A percentile compares a stretch with the other conserved stretches of the same genome.
Evolutionary conservation across 2,329 filamentous ascomycete species (phyloP).

Genomic region (Colletotrichum gloeosporioides): DNA sequence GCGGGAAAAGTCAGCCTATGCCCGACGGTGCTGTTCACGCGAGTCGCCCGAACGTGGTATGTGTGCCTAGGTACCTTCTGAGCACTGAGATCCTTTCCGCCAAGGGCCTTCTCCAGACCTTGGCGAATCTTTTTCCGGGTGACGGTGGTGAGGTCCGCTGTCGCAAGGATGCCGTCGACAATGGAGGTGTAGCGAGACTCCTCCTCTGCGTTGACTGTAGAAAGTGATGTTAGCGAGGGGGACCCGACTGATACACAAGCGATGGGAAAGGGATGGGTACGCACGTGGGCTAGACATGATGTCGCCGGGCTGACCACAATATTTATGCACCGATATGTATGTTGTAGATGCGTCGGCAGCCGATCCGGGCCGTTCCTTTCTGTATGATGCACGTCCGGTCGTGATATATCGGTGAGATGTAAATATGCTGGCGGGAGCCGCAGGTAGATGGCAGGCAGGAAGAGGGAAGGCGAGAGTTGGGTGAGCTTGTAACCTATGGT

Average conservation of each 20-base stretch:
- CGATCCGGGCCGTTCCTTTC: not conserved
- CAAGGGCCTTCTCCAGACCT: slow-evolving; percentile 58
- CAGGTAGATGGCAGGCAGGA: not conserved
- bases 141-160: slow-evolving; percentile 66
- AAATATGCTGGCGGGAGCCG: not conserved
- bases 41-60: not conserved
- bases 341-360: not conserved
- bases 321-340: not conserved
- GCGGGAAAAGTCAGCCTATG: not conserved
- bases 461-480: not conserved
- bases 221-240: not conserved
- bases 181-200: slow-evolving; percentile 58
- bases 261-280: not conserved
- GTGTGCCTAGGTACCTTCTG: slow-evolving; percentile 54
- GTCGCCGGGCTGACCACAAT: not conserved
- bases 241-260: too few relatives aligned
- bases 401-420: not conserved
- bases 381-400: not conserved
- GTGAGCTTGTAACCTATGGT: not conserved
- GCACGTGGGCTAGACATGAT: slow-evolving; percentile 21
- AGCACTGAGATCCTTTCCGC: slow-evolving; percentile 61
- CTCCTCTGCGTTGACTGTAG: slow-evolving; percentile 55
- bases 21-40: not conserved
- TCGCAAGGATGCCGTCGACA: slow-evolving; percentile 64
- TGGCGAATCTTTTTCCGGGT: slow-evolving; percentile 67